Evolutionary conservation across 2,329 filamentous ascomycete genomes (phyloP), one percentile per base, ranked within the genome.

Genomic region (Xylariaceae sp.): DNA sequence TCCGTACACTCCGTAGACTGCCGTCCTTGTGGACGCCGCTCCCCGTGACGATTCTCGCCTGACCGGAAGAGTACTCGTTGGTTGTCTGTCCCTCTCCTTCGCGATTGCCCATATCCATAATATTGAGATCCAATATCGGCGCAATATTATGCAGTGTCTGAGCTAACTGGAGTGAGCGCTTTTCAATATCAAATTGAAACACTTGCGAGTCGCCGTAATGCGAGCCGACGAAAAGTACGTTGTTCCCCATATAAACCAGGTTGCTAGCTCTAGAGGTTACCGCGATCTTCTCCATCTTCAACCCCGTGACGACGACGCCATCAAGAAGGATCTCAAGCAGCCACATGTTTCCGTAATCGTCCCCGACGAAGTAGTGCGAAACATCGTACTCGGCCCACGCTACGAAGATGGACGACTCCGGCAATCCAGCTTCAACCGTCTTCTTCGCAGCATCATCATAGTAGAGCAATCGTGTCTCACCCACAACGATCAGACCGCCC

Each of bases 51-150:
- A 99, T 90, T 40, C 93, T 85, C 44, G 95, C 93, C 74, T 99
- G 93, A 0, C 95, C 95, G 0, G 93, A 96, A 0, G 93, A 96
- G 68, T 96, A 99, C 60, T 95, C 90, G 67, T 95, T 96, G 2
- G 88, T 89, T 18, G 79, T 74, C 55, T 91, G 87, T 7, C 81
- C 85, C 61, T 95, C 89, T 20, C 88, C 88, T 57, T 90, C 88
- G 53, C 91, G 82, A 65, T 91, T 93, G 0, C 93, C 93, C 81
- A 98, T 89, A 68, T 98, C 95, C 91, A 98, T 96, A 16, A 99
- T 86, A 1, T 90, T 88, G 65, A 99, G 97, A 70, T 99, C 95
- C 40, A 98, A 76, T 42, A 99, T 90, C 0, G 95, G 95, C 0
- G 90, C 92, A 65, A 98, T 91, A 68, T 96, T 99, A 2, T 84